Conservation (phyloP, 192 early-diverging fungal genomes). For the Backusella tarrabulga region DNA sequence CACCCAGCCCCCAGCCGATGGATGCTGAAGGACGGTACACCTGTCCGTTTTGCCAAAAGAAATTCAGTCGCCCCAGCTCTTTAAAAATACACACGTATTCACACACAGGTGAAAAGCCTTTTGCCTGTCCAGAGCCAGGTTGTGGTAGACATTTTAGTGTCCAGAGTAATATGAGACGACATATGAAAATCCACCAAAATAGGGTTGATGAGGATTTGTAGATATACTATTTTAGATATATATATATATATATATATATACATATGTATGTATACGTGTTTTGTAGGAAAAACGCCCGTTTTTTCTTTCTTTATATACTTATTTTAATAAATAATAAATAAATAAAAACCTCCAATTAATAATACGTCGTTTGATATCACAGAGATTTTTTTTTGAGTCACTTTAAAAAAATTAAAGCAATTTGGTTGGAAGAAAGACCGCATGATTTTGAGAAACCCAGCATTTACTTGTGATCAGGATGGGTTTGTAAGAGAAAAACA, state of each 20-base stretch:
- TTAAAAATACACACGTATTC: constrained; percentile 68
- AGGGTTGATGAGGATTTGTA: neutral
- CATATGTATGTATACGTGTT: too few species aligned
- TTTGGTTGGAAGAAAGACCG: constrained; percentile 8
- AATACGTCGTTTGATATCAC: neutral
- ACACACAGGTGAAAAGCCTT: constrained; percentile 78
- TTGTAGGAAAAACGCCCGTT: too few species aligned
- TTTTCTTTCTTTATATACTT: too few species aligned
- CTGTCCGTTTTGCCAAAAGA: constrained; percentile 61
- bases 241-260: too few species aligned
- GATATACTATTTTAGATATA: neutral
- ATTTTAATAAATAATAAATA: too few species aligned
- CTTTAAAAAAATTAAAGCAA: neutral
- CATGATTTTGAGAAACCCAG: constrained; percentile 8
- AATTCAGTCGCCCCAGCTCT: constrained; percentile 68
- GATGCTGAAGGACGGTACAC: neutral
- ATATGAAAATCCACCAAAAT: constrained; percentile 53
- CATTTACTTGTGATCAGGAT: neutral
- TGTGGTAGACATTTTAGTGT: constrained; percentile 72
- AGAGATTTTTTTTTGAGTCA: neutral
- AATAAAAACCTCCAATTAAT: neutral
- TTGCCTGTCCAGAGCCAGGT: constrained; percentile 58
- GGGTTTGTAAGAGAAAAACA: neutral
- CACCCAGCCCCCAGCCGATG: neutral
- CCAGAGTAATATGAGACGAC: constrained; percentile 72